Base-by-base conservation (phyloP, 306 rosid genomes). In the Albizia julibrissin region DNA sequence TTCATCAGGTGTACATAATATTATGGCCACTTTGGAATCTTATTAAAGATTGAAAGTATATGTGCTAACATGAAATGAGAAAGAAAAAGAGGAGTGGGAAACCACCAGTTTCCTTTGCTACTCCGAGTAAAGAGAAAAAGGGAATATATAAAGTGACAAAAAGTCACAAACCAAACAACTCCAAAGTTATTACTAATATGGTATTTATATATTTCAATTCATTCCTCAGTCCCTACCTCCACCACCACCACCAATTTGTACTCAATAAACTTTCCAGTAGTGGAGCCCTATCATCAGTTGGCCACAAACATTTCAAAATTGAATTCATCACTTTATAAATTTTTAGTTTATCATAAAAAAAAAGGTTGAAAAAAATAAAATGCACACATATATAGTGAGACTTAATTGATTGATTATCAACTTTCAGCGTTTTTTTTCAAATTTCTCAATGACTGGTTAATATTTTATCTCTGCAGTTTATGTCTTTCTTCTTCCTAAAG, bases 11-110 rank as follows among this genome's bases (percentile, higher is more conserved):
- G 56, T 50, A 49, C 21, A 14, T 75, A 37, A 14, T 8, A 42
- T 80, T 40, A 21, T 37, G 31, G 66, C 21, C 54, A 33, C 79
- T 77, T 84, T 47, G 66, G 85, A 81, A 80, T 81, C 80, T 78
- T 71, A 26, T 47, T 3, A 11, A 39, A 64, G 13, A 58, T 0
- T 26, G 12, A 7, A 10, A 39, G 14, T 59, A 54, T 59, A 11
- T 46, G 70, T 10, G 54, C 79, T 61, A 52, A 74, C 84, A 71
- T 67, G 21, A 58, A 81, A 76, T 58, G 82, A 58, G 78, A 75
- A 13, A 74, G 75, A 64, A 77, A 67, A 50, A 72, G 77, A 47
- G 70, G 78, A 80, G 61, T 39, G 79, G 82, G 77, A 71, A 76
- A 74, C 84, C 76, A 75, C 80, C 76, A 24, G 1, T 59, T 26